A percentile compares a stretch with the other conserved stretches of the same genome.
Evolutionary conservation across 768 basidiomycete genomes (phyloP).

Genomic region (Psilocybe subaeruginosa): DNA sequence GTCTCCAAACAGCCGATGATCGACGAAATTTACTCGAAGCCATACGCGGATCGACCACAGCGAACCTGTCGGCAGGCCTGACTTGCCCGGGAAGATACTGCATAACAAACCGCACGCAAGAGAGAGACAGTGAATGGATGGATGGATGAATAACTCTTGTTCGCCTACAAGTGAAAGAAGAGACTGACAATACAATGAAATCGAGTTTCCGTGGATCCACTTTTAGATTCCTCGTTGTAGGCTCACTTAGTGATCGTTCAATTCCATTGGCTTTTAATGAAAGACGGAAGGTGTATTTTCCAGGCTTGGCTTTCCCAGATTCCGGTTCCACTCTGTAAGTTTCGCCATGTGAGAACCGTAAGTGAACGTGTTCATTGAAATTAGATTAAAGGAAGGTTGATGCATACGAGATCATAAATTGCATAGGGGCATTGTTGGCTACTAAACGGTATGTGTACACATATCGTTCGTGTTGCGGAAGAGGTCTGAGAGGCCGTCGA

Average conservation of each 20-base stretch:
- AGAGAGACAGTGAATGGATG: not conserved
- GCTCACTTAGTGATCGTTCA: slow-evolving; percentile 54
- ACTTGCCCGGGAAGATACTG: slow-evolving; percentile 65
- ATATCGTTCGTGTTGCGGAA: slow-evolving; percentile 43
- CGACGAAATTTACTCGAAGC: slow-evolving; percentile 57
- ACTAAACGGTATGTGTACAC: slow-evolving; percentile 56
- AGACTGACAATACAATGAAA: slow-evolving; percentile 64
- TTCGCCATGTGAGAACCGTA: not conserved
- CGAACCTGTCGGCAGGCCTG: slow-evolving; percentile 53
- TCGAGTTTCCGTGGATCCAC: slow-evolving; percentile 59
- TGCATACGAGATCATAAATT: slow-evolving; percentile 57
- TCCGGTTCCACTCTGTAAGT: slow-evolving; percentile 45
- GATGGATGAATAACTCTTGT: not conserved
- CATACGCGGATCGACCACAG: slow-evolving; percentile 65
- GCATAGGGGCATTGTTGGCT: slow-evolving; percentile 44
- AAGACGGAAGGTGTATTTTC: slow-evolving; percentile 56
- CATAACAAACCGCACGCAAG: not conserved
- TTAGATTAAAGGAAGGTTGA: not conserved
- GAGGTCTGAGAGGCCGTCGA: slow-evolving; percentile 24
- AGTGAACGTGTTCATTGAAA: not conserved
- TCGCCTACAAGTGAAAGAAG: not conserved
- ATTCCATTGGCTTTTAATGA: slow-evolving; percentile 57
- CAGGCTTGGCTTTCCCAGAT: slow-evolving; percentile 39
- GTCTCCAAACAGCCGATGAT: slow-evolving; percentile 66
- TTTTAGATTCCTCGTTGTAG: slow-evolving; percentile 45